A percentile compares a stretch with the other conserved stretches of the same genome.
Conservation (phyloP, 257 asterid species). For the Petunia axillaris region DNA sequence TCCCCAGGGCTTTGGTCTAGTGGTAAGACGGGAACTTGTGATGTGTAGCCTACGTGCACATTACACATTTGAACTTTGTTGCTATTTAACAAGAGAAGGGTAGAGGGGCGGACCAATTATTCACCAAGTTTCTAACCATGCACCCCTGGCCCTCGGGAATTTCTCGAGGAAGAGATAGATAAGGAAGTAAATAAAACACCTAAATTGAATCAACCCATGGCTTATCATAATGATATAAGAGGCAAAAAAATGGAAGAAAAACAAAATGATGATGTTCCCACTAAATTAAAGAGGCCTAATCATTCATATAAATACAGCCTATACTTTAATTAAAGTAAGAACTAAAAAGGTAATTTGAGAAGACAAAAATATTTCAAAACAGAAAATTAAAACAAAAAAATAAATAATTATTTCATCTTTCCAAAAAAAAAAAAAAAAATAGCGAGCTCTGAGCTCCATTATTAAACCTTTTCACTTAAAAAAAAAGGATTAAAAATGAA, state of each 20-base stretch:
- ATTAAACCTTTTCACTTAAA: too few species aligned
- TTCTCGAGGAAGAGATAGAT: conserved; percentile 9
- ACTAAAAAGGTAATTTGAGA: background rate
- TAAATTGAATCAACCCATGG: conserved; percentile 16
- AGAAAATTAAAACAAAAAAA: background rate
- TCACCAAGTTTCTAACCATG: too few species aligned
- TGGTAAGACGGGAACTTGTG: too few species aligned
- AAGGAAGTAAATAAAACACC: background rate
- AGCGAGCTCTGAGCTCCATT: too few species aligned
- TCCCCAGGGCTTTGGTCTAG: too few species aligned
- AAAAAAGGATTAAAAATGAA: background rate
- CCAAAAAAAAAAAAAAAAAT: background rate
- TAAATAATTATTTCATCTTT: background rate
- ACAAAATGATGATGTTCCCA: conserved; percentile 57
- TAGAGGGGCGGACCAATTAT: too few species aligned
- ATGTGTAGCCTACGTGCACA: too few species aligned
- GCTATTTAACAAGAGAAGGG: too few species aligned
- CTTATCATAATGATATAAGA: conserved; percentile 43
- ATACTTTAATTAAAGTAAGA: conserved; percentile 49
- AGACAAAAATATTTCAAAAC: background rate
- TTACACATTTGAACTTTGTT: too few species aligned
- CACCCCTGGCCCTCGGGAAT: too few species aligned
- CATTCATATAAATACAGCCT: conserved; percentile 39
- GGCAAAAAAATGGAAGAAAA: conserved; percentile 26
- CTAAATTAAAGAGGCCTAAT: conserved; percentile 38